phyloP scores from a whole-genome alignment of 176 grass and related monocot species.

The Aegilops bicornis region DNA sequence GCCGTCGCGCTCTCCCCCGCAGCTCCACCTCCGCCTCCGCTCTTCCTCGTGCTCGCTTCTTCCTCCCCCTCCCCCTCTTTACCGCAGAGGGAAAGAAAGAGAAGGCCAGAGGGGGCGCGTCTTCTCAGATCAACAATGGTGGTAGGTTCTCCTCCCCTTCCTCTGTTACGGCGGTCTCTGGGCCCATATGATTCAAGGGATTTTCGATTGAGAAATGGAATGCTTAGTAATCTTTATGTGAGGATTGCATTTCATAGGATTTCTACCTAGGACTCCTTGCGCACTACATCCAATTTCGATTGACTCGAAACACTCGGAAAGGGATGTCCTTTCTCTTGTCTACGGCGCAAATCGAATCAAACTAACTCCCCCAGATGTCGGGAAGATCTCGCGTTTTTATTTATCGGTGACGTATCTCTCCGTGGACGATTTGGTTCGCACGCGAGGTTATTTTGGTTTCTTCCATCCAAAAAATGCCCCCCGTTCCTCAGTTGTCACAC shows the following conservation, averaged over 20 bases:
- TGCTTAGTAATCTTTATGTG: not conserved
- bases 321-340: not conserved
- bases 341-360: no score
- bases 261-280: not conserved
- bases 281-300: not conserved
- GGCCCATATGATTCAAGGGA: not conserved
- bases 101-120: not conserved
- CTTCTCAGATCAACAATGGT: slow-evolving; percentile 21
- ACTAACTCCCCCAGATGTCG: not conserved
- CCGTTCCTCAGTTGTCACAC: not conserved
- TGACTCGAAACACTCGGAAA: not conserved
- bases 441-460: not conserved
- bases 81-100: not conserved
- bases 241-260: not conserved
- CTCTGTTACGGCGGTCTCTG: not conserved
- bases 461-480: not conserved
- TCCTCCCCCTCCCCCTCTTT: not conserved
- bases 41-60: not conserved
- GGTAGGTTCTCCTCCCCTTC: slow-evolving; percentile 10
- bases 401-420: not conserved
- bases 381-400: not conserved
- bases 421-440: not conserved
- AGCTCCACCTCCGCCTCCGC: not conserved
- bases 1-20: not conserved
- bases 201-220: not conserved